These are phyloP conservation scores for Simmondsia chinensis DNA, from an alignment of 148 eudicot genomes.

Conservation along the genomic window DNA sequence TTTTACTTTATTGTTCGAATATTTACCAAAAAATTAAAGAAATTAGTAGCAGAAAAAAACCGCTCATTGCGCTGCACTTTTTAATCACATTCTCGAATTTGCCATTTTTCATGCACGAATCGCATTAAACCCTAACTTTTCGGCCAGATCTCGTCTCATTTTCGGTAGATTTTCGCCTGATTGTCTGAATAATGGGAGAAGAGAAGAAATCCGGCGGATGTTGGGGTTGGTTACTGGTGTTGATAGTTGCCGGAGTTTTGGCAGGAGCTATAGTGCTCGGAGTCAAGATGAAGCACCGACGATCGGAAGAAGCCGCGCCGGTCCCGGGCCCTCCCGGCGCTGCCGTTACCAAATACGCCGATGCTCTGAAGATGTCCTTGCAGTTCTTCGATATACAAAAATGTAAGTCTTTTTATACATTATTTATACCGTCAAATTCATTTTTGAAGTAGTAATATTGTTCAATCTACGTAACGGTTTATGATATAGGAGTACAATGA, in stretches of 20 bases:
- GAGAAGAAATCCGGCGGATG: constrained; percentile 35
- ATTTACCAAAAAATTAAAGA: too few species aligned
- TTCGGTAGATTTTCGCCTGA: not conserved
- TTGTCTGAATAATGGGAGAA: constrained; percentile 12
- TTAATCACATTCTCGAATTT: too few species aligned
- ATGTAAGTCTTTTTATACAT: constrained; percentile 23
- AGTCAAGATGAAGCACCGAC: constrained; percentile 13
- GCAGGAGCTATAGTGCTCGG: constrained; percentile 27
- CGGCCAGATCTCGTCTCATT: too few species aligned
- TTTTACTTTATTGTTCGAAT: too few species aligned
- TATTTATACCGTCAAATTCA: not conserved
- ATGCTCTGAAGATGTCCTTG: constrained; percentile 69
- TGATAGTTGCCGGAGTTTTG: constrained; percentile 26
- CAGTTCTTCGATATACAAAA: constrained; percentile 84
- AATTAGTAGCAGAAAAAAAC: too few species aligned
- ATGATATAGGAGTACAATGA: not conserved
- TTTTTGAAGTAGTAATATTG: not conserved
- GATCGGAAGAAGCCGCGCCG: constrained; percentile 18
- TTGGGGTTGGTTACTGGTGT: constrained; percentile 53
- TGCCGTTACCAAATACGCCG: constrained; percentile 41
- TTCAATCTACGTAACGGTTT: not conserved
- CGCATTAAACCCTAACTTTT: not conserved
- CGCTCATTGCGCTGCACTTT: too few species aligned
- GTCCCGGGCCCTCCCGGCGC: constrained; percentile 79
- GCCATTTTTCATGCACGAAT: too few species aligned